Conservation (phyloP, 805 yeast species). For the Metschnikowia shivogae region DNA sequence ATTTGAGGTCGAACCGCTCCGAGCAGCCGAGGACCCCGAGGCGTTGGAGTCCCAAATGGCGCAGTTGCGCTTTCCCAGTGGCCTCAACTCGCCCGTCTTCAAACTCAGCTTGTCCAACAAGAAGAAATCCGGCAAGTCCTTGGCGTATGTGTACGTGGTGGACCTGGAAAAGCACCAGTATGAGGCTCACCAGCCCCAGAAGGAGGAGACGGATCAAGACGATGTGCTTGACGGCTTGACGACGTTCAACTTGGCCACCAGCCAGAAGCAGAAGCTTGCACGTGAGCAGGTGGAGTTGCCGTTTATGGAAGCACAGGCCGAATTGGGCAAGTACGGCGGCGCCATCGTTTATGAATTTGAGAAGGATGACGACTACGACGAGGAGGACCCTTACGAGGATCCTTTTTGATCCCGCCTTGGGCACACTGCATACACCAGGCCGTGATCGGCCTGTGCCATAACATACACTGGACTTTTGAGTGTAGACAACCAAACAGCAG, state of each 20-base stretch:
- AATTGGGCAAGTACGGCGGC: conserved; percentile 62
- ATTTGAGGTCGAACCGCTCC: conserved; percentile 53
- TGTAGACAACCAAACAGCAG: no score
- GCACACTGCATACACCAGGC: no score
- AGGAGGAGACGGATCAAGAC: conserved; percentile 44
- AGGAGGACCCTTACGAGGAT: conserved; percentile 96
- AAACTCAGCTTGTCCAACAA: conserved; percentile 56
- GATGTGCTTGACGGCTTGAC: conserved; percentile 67
- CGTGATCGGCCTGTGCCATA: no score
- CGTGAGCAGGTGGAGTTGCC: conserved; percentile 87
- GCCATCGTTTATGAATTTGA: conserved; percentile 95
- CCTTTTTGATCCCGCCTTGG: conserved; percentile 56
- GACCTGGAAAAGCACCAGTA: conserved; percentile 46
- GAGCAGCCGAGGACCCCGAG: conserved; percentile 33
- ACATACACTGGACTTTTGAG: no score
- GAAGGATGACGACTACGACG: conserved; percentile 96
- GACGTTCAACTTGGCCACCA: conserved; percentile 80
- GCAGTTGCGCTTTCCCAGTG: conserved; percentile 44
- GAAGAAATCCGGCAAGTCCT: conserved; percentile 80
- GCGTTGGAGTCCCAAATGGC: conserved; percentile 37
- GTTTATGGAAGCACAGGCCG: conserved; percentile 81
- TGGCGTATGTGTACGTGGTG: conserved; percentile 50
- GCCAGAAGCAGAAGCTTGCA: conserved; percentile 69
- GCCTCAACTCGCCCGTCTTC: conserved; percentile 46
- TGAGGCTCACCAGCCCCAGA: conserved; percentile 22